Evolutionary conservation across 805 yeast genomes (phyloP), one percentile per base, ranked within the genome.

Genomic region (Nakazawaea ambrosiae): DNA sequence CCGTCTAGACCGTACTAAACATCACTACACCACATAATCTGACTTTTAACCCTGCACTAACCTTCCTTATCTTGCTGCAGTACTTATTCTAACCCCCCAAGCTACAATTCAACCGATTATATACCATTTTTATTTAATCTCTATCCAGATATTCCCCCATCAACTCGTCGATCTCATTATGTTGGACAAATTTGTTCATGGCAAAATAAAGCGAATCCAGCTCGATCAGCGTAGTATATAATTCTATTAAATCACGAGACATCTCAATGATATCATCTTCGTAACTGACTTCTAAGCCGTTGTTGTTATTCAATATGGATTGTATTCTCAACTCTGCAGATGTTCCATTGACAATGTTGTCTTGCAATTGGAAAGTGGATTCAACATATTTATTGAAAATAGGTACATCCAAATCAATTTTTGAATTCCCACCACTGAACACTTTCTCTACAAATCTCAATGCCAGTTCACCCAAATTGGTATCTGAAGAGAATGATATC

Each of bases 131-230:
- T 29, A 10, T 22, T 10, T 7, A 31, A 14, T 17, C 12, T 36
- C 34, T 6, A 26, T 31, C 26, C 19, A 33, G 12, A 17, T 27
- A 25, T 14, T 39, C 42, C 33, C 33, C 35, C 39, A 43, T 38
- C 37, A 35, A 24, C 33, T 45, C 41, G 37, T 45, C 51, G 33
- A 48, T 34, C 20, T 46, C 47, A 25, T 45, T 47, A 34, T 39
- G 45, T 23, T 54, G 51, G 27, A 47, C 41, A 33, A 49, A 65
- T 42, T 57, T 59, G 44, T 75, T 76, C 76, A 85, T 81, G 41
- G 84, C 75, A 41, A 71, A 60, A 53, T 75, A 84, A 44, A 86
- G 60, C 37, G 76, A 73, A 55, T 87, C 95, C 1, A 87, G 86
- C 47, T 84, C 94, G 45, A 82, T 88, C 49, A 79, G 78, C 4